Evolutionary conservation across 345 rosid genomes (phyloP), one percentile per base, ranked within the genome.

Genomic region (Theobroma cacao): DNA sequence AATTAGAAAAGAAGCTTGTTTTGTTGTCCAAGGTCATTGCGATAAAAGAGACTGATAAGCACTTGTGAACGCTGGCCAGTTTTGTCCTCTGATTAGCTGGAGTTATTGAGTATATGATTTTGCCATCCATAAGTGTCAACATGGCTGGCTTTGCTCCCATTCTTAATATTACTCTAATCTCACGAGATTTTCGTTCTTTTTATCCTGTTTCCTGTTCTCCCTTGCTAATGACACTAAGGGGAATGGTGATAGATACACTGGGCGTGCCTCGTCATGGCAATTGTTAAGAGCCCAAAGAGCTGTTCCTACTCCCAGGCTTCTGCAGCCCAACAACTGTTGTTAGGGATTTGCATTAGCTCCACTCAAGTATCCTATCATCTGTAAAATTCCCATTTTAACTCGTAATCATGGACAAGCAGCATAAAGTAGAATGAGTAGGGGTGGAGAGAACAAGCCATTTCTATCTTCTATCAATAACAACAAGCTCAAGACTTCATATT

Each of bases 401-500:
- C 22, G 8, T 2, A 22, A 56, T 22, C 11, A 24, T 9, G 61
- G 0, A 0, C 12, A 22, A 2, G n/a, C 26, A 20, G 7, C 28
- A 26, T 20, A 2, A 20, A 53, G 61, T 13, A 61, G 34, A 28
- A 30, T 4, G 40, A 61, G 1, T 4, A n/a, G 26, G 1, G 31
- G 14, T 7, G 22, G 55, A 75, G 45, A 26, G 30, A 55, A 36
- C 47, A n/a, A 52, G 72, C 24, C 17, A 48, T 50, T 48, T 30
- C 60, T 17, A 28, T 47, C 60, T 17, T 47, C n/a, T 13, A 15
- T 26, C 58, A 61, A 15, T 26, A 70, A 34, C 18, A 76, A 50
- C 38, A 69, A 76, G 26, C 67, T 66, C 50, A 22, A 75, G 80
- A 75, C 81, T 84, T 80, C 74, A 77, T 74, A 38, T 63, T 84